These are phyloP conservation scores for Trichoderma simmonsii DNA, from an alignment of 2,329 filamentous ascomycete species.

Conservation along the genomic window DNA sequence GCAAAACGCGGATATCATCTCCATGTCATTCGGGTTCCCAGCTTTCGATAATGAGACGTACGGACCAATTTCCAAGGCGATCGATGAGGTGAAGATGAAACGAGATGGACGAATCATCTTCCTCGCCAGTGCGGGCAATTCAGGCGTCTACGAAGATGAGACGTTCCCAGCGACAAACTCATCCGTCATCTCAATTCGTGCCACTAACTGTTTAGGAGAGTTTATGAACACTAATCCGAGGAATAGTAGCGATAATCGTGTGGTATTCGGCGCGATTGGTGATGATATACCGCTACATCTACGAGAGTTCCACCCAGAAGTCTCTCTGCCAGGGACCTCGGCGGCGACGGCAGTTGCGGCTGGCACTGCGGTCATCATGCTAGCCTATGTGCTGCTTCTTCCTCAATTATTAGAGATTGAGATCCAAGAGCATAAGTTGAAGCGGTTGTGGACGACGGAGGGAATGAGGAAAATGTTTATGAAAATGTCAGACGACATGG, in stretches of 20 bases:
- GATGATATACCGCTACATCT: neutral
- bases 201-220: neutral
- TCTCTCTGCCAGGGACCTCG: neutral
- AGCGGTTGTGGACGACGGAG: neutral
- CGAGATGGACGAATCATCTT: neutral
- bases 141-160: neutral
- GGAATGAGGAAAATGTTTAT: neutral
- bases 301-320: neutral
- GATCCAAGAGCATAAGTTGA: neutral
- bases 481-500: neutral
- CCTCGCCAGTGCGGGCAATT: neutral
- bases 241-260: neutral
- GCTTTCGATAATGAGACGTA: neutral
- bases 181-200: neutral
- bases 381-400: neutral
- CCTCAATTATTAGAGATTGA: neutral
- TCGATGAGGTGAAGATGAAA: neutral
- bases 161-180: neutral
- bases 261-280: neutral
- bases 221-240: neutral
- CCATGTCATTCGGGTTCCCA: neutral
- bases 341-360: neutral
- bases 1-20: neutral
- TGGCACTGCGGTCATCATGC: neutral
- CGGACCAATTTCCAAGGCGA: accelerated